Evolutionary conservation across 371 early-diverging fungal genomes (phyloP), one percentile per base, ranked within the genome.

Genomic region (Rhizopus microsporus): DNA sequence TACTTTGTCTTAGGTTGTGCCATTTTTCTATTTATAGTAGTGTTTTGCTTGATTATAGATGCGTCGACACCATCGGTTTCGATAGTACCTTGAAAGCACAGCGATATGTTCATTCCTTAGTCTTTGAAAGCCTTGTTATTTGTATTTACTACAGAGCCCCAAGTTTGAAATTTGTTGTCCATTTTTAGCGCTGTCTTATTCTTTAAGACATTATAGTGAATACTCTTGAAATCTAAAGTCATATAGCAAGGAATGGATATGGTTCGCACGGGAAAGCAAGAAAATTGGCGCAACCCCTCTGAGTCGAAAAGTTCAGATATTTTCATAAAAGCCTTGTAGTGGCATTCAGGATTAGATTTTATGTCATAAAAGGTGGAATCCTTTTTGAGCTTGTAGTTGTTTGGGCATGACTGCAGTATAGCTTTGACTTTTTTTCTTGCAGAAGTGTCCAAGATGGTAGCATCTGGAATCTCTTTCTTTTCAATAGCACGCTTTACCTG

Each of bases 21-120:
- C 37, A 12, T 8, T 12, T 45, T 45, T 54, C 45, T 54, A 34
- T 7, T 35, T 43, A 17, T 39, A 45, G 8, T 12, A 6, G 10
- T 45, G 15, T 31, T 45, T 35, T 56, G 30, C 17, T 56, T 56
- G 2, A 56, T 29, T 8, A 49, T 15, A n/a, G 57, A 56, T 0
- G 39, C 57, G n/a, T 40, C 48, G 35, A 56, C 49, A 38, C 57
- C 57, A 39, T 56, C 49, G 3, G 57, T 56, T 48, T 56, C 49
- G 10, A 48, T 37, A 7, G 57, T 56, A 1, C 39, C 48, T 40
- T 42, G 16, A 15, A 56, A 56, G 3, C 23, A 49, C 7, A 48
- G 15, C 13, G 39, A 42, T 16, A 32, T 50, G 7, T 56, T 23
- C 12, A 13, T 3, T n/a, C 57, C 57, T 56, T 49, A 40, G 12